phyloP scores from a whole-genome alignment of 2,329 filamentous ascomycete species.

The Volutella citrinella region DNA sequence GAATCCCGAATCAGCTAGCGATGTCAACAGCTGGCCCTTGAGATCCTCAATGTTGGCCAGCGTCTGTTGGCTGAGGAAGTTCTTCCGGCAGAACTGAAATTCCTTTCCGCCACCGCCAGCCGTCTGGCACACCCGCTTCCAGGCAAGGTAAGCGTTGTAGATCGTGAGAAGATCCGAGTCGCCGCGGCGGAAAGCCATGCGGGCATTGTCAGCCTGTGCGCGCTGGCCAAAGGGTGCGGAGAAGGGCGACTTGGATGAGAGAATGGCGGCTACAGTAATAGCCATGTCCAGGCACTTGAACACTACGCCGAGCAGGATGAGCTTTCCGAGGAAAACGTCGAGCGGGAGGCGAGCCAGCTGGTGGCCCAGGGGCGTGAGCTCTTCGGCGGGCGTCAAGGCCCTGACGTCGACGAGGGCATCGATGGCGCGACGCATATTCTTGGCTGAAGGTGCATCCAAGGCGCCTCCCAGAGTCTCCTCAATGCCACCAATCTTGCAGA shows the following conservation, averaged over 20 bases:
- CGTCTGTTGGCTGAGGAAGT: slow-evolving; percentile 86
- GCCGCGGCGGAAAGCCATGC: slow-evolving; percentile 74
- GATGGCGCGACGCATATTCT: slow-evolving; percentile 89
- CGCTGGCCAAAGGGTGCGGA: slow-evolving; percentile 81
- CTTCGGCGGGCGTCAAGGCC: slow-evolving; percentile 76
- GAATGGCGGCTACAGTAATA: slow-evolving; percentile 85
- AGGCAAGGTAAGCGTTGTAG: slow-evolving; percentile 89
- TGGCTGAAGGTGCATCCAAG: slow-evolving; percentile 82
- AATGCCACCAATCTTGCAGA: slow-evolving; percentile 91
- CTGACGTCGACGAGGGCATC: slow-evolving; percentile 92
- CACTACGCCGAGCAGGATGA: slow-evolving; percentile 80
- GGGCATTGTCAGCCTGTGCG: slow-evolving; percentile 75
- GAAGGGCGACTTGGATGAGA: slow-evolving; percentile 95
- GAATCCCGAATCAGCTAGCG: slow-evolving; percentile 82
- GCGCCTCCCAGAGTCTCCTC: slow-evolving; percentile 86
- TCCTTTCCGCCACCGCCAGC: slow-evolving; percentile 64
- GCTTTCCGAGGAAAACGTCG: slow-evolving; percentile 91
- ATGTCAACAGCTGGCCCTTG: slow-evolving; percentile 84
- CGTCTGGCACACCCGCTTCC: slow-evolving; percentile 78
- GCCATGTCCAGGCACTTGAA: slow-evolving; percentile 92
- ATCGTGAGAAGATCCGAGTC: slow-evolving; percentile 91
- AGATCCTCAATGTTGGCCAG: slow-evolving; percentile 91
- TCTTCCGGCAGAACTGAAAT: slow-evolving; percentile 89
- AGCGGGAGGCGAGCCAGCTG: slow-evolving; percentile 87
- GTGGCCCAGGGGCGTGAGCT: slow-evolving; percentile 79